Evolutionary conservation across 164 flowering plant species (phyloP).

Genomic region (Annona cherimola): DNA sequence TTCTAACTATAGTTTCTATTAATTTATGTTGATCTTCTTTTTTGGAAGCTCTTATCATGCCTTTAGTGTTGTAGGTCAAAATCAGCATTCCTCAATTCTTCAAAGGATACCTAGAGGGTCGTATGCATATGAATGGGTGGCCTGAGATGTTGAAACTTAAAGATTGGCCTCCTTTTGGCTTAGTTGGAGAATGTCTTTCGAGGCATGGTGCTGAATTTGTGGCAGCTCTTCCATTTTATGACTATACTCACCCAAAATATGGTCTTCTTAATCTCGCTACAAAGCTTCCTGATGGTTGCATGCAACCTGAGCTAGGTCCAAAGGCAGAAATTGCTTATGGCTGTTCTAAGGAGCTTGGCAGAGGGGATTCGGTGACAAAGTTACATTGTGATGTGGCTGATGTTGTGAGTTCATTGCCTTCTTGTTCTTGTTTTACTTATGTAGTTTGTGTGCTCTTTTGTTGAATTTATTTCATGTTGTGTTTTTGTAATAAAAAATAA

Average conservation of each 20-base stretch:
- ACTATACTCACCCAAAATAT: constrained; percentile 61
- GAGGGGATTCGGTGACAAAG: constrained; percentile 83
- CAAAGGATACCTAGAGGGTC: constrained; percentile 66
- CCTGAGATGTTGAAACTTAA: constrained; percentile 84
- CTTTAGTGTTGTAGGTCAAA: constrained; percentile 47
- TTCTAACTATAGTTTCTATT: not conserved
- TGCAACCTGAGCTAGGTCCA: constrained; percentile 77
- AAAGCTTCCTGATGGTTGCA: constrained; percentile 47
- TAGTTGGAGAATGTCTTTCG: constrained; percentile 67
- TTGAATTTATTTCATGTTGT: too few relatives aligned
- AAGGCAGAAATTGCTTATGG: constrained; percentile 84
- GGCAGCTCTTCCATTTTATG: constrained; percentile 59
- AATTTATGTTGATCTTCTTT: not conserved
- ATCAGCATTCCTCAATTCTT: constrained; percentile 68
- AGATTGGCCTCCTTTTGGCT: constrained; percentile 79
- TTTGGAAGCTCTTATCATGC: not conserved
- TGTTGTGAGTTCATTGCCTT: constrained; percentile 40
- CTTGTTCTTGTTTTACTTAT: not conserved
- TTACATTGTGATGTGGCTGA: constrained; percentile 79
- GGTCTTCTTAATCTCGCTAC: constrained; percentile 72
- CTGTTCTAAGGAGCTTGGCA: constrained; percentile 57
- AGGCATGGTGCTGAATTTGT: constrained; percentile 77
- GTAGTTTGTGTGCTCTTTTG: too few relatives aligned
- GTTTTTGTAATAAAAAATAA: too few relatives aligned
- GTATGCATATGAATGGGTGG: constrained; percentile 54